phyloP scores from a whole-genome alignment of 1,139 yeast genomes.

The Saccharomyces hybrid region DNA sequence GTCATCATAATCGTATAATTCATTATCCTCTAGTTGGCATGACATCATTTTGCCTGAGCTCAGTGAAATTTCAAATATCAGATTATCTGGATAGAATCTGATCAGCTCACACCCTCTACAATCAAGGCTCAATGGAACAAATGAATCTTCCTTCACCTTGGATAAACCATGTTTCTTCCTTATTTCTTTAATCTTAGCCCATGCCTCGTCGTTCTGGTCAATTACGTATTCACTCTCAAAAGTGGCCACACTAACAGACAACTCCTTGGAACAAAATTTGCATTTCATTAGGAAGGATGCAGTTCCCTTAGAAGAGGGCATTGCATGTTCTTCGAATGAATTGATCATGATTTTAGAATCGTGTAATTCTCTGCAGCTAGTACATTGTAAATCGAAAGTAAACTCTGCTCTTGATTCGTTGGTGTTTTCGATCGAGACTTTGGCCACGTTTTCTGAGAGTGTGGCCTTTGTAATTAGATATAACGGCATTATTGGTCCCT shows the following conservation, averaged over 20 bases:
- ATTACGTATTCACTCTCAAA: constrained; percentile 23
- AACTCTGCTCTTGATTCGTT: constrained; percentile 61
- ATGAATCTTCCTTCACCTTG: constrained; percentile 33
- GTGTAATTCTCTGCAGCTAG: constrained; percentile 71
- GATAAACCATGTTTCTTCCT: constrained; percentile 28
- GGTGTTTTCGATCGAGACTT: constrained; percentile 47
- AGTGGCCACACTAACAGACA: constrained; percentile 22
- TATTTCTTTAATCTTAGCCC: constrained; percentile 17
- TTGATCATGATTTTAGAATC: constrained; percentile 68
- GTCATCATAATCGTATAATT: constrained; percentile 95
- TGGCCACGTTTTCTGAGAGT: constrained; percentile 27
- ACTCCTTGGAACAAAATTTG: constrained; percentile 31
- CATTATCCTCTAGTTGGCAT: constrained; percentile 60
- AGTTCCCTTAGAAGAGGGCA: constrained; percentile 69
- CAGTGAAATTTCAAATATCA: constrained; percentile 19
- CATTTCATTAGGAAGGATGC: constrained; percentile 82
- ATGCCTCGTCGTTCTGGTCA: constrained; percentile 8
- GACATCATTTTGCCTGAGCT: constrained; percentile 33
- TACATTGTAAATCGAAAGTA: constrained; percentile 66
- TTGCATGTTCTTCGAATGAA: constrained; percentile 45
- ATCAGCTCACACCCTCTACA: constrained; percentile 75
- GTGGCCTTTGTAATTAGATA: constrained; percentile 23
- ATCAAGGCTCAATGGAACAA: constrained; percentile 60
- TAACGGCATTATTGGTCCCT: constrained; percentile 17
- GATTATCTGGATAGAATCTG: constrained; percentile 50